Evolutionary conservation across 23 red algal genomes (phyloP).

Genomic region (Gracilaria gracilis): DNA sequence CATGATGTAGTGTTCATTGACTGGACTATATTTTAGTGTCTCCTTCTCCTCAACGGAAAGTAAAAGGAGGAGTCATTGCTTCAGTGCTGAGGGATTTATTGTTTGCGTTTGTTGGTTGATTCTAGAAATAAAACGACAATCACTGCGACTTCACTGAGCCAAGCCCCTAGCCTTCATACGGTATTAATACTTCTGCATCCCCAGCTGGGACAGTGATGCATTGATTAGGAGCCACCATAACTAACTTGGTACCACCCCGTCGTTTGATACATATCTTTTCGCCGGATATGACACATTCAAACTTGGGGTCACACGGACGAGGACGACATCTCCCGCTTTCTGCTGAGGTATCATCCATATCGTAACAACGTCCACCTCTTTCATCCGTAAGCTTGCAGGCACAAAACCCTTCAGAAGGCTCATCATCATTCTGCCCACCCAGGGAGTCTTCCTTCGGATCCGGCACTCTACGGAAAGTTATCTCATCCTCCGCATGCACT

Average conservation of each 20-base stretch:
- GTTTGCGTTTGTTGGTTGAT: not conserved
- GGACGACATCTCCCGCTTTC: not conserved
- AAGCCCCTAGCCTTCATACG: slow-evolving; percentile 23
- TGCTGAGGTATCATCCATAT: slow-evolving; percentile 25
- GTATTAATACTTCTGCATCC: not conserved
- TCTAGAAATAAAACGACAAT: not conserved
- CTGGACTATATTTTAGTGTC: too few species aligned
- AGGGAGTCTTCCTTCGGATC: not conserved
- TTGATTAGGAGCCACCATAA: slow-evolving; percentile 7
- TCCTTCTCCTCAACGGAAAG: not conserved
- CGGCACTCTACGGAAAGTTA: not conserved
- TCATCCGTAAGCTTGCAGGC: slow-evolving; percentile 22
- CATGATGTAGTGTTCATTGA: too few species aligned
- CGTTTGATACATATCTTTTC: slow-evolving; percentile 31
- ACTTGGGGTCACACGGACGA: slow-evolving; percentile 25
- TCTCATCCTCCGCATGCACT: not conserved
- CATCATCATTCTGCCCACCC: not conserved
- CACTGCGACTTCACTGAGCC: not conserved
- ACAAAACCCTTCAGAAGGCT: slow-evolving; percentile 25
- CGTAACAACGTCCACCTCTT: slow-evolving; percentile 11
- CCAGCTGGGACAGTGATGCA: slow-evolving; percentile 18
- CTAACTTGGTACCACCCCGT: not conserved
- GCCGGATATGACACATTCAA: slow-evolving; percentile 8
- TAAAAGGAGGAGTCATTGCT: not conserved
- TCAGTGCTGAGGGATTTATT: not conserved